Conservation (phyloP, 441 rosid genomes). For the Codiaeum variegatum region DNA sequence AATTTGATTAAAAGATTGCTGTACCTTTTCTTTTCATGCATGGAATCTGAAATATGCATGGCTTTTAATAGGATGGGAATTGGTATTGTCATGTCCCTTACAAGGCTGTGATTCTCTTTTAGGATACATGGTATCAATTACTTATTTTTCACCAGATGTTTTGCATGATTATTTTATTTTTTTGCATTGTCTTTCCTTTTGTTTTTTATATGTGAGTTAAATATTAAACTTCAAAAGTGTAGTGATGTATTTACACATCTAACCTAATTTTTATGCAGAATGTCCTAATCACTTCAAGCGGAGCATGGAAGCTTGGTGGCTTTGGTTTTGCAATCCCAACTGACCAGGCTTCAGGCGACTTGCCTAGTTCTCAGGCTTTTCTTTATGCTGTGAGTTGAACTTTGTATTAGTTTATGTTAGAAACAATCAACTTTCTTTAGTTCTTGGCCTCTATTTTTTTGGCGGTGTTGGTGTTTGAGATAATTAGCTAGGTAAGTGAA, state of each 20-base stretch:
- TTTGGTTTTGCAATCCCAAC: constrained; percentile 79
- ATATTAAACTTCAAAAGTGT: background rate
- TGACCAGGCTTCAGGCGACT: constrained; percentile 56
- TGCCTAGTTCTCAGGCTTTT: constrained; percentile 57
- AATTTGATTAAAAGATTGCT: background rate
- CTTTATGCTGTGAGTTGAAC: constrained; percentile 76
- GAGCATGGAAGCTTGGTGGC: constrained; percentile 98
- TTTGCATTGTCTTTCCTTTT: no score
- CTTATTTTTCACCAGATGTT: background rate
- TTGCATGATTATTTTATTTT: background rate
- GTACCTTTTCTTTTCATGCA: background rate
- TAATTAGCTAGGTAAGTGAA: background rate
- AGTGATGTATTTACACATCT: background rate
- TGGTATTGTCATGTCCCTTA: background rate
- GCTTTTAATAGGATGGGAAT: background rate
- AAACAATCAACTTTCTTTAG: no score
- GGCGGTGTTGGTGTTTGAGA: background rate
- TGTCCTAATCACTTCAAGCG: constrained; percentile 76
- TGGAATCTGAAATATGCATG: background rate
- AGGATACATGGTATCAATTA: background rate
- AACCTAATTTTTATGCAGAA: constrained; percentile 49
- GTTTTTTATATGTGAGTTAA: background rate
- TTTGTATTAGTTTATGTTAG: constrained; percentile 11
- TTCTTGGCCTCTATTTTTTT: background rate
- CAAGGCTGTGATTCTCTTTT: background rate